A percentile compares a stretch with the other conserved stretches of the same genome.
Conservation (phyloP, 768 basidiomycete genomes). For the Pleurotus citrinopileatus region DNA sequence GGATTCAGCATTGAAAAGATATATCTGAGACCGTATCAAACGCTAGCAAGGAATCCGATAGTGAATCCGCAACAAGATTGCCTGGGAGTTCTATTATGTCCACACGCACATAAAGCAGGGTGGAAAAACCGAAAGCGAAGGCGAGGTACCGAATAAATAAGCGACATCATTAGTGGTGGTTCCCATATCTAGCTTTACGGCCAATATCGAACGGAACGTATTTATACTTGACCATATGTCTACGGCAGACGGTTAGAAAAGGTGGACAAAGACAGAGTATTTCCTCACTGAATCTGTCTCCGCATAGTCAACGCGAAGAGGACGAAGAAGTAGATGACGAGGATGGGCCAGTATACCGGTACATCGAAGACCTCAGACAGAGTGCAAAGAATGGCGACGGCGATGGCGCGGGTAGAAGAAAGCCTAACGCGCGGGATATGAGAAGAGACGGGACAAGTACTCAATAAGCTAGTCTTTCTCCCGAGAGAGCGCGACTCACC, state of each 20-base stretch:
- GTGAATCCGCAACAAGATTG: not conserved
- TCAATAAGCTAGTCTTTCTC: not conserved
- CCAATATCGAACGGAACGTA: conserved; percentile 96
- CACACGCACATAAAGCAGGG: not conserved
- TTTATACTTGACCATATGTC: conserved; percentile 99
- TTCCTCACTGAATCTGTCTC: conserved; percentile 87
- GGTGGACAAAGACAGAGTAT: not conserved
- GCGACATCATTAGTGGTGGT: conserved; percentile 1
- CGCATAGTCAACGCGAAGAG: conserved; percentile 95
- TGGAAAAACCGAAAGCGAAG: not conserved
- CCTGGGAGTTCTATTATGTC: conserved; percentile 1
- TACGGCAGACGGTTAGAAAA: conserved; percentile 25
- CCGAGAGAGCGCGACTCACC: conserved; percentile 42
- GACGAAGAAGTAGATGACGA: conserved; percentile 95
- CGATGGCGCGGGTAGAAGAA: conserved; percentile 85
- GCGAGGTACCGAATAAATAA: not conserved
- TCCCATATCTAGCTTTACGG: conserved; percentile 85
- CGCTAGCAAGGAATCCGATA: not conserved
- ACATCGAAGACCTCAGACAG: conserved; percentile 87
- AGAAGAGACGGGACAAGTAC: not conserved
- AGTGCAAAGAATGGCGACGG: conserved; percentile 78
- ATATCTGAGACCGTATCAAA: not conserved
- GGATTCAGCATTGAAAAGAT: not conserved
- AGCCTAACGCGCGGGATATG: no score
- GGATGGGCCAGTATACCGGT: conserved; percentile 99